These are phyloP conservation scores for Massariosphaeria phaeospora DNA, from an alignment of 495 filamentous ascomycete genomes.

Conservation along the genomic window DNA sequence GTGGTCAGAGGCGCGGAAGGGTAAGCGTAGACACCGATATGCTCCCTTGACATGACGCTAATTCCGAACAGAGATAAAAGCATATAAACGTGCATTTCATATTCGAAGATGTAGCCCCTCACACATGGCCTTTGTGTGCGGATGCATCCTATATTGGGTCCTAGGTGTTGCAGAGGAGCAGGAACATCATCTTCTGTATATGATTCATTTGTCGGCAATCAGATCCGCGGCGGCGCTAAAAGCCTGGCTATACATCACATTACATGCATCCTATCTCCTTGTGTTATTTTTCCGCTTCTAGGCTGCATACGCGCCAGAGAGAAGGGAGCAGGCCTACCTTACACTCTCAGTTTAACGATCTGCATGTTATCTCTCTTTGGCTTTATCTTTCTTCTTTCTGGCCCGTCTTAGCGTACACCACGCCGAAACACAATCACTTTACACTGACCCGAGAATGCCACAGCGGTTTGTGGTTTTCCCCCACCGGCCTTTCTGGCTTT, in stretches of 20 bases:
- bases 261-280: conserved; percentile 8
- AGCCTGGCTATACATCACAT: not conserved
- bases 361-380: conserved; percentile 17
- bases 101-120: not conserved
- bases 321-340: conserved; percentile 31
- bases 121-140: not conserved
- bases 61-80: conserved; percentile 17
- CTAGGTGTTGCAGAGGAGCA: not conserved
- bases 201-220: conserved; percentile 6
- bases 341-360: conserved; percentile 25
- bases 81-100: not conserved
- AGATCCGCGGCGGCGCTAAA: not conserved
- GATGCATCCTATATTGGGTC: not conserved
- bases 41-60: not conserved
- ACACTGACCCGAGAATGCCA: no score
- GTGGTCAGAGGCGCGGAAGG: conserved; percentile 28
- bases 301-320: conserved; percentile 18
- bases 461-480: no score
- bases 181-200: conserved; percentile 3
- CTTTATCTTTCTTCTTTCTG: conserved; percentile 20
- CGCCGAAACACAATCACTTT: not conserved
- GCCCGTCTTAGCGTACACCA: not conserved
- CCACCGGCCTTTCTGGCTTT: no score
- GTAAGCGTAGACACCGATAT: conserved; percentile 9
- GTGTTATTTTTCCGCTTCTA: conserved; percentile 7